Conservation (phyloP, 2,329 filamentous ascomycete genomes). For the Beauveria australis region DNA sequence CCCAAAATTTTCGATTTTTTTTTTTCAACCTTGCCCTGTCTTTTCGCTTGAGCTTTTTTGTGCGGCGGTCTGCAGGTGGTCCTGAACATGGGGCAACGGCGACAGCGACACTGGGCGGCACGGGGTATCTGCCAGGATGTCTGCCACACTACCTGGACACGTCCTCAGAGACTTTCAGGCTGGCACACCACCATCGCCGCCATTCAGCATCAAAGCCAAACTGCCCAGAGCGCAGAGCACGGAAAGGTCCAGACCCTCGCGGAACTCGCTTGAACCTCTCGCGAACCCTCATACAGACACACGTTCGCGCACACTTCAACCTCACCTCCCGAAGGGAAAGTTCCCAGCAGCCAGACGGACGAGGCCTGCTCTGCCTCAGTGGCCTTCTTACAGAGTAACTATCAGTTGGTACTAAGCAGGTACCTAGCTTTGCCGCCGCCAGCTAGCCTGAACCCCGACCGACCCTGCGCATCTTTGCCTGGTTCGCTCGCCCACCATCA, state of each 20-base stretch:
- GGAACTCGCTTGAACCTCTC: background rate
- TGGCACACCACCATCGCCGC: background rate
- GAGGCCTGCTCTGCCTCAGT: background rate
- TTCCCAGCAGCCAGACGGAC: background rate
- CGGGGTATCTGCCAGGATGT: background rate
- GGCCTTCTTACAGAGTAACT: too few relatives aligned
- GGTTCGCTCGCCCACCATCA: background rate
- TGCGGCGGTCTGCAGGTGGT: slow-evolving; percentile 7
- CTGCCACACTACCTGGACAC: background rate
- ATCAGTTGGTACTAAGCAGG: background rate
- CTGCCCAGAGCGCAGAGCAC: background rate
- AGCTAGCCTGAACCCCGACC: slow-evolving; percentile 2
- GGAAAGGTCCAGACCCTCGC: background rate
- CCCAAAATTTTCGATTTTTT: background rate
- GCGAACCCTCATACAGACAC: background rate
- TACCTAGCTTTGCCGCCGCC: background rate
- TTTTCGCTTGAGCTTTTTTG: slow-evolving; percentile 8
- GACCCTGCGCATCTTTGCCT: background rate
- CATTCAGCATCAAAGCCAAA: background rate
- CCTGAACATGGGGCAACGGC: background rate
- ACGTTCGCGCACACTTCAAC: background rate
- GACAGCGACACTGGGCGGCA: background rate
- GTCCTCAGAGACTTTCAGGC: background rate
- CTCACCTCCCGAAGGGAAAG: background rate
- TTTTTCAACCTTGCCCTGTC: background rate